Base-by-base conservation (phyloP, 2,329 filamentous ascomycete species). In the Aplosporella prunicola region DNA sequence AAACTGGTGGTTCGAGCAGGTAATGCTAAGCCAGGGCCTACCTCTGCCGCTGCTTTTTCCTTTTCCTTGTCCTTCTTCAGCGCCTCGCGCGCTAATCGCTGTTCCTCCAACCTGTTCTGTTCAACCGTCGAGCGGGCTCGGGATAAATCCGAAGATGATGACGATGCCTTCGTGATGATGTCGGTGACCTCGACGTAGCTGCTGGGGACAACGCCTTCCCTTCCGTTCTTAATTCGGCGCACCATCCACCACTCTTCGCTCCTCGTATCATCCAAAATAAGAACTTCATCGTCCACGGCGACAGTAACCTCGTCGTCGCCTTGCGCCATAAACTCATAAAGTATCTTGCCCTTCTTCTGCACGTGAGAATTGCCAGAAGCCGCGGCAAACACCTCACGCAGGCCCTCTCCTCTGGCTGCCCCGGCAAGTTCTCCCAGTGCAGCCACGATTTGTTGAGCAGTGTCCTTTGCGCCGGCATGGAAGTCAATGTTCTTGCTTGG, bases 171-270 rank as follows among this genome's bases (percentile, higher is more conserved):
- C 7, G 72, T 58, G 16, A 80, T 60, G 9, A 74, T 73, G 39
- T 85, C 86, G 15, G 78, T 88, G 35, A 94, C 68, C 58, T 98
- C 89, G 49, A 98, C 80, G 53, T 96, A 98, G 61, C 86, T 94
- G 67, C 87, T 91, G 10, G 91, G 91, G 7, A 98, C 88, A 17
- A 98, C 91, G 25, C 91, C 91, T 63, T 95, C 86, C 55, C 87
- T 91, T 49, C 86, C 86, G 56, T 87, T 96, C 65, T 87, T 93
- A 45, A 95, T 55, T 23, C 88, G 77, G 42, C 83, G 77, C 23
- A 98, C 86, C 68, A 91, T 87, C 89, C 91, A 96, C 91, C 91
- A 98, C 56, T 98, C 91, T 42, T 95, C 87, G 45, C 88, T 95
- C 62, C 88, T 91, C 22, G 71, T 76, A 53, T 95, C 87, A 55